Percentiles rank a stretch among this genome's conserved stretches.
Evolutionary conservation across 1,284 basidiomycete genomes (phyloP).

Genomic region (Cerioporus squamosus): DNA sequence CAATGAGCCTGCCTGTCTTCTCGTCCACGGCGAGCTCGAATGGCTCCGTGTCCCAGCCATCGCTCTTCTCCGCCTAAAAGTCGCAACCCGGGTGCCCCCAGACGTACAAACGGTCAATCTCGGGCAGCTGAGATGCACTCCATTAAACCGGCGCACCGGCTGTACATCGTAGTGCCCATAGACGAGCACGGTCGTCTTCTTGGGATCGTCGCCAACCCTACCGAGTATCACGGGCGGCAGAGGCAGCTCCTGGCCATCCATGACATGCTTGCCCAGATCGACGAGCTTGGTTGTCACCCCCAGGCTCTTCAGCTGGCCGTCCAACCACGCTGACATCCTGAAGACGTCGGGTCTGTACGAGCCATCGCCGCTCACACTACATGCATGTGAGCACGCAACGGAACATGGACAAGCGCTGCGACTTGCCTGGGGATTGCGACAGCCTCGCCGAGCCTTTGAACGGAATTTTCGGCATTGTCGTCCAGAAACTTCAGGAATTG

Average conservation of each 20-base stretch:
- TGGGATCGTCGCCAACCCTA: conserved; percentile 80
- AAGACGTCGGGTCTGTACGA: conserved; percentile 77
- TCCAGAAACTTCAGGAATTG: conserved; percentile 70
- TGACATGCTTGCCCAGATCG: conserved; percentile 80
- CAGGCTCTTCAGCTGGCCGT: conserved; percentile 70
- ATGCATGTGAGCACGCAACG: neutral
- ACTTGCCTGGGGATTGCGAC: conserved; percentile 86
- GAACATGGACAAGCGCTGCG: too few relatives aligned
- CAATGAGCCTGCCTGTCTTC: conserved; percentile 77
- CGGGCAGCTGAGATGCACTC: neutral
- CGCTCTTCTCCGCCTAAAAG: conserved; percentile 66
- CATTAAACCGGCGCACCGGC: conserved; percentile 56
- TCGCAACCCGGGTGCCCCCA: neutral
- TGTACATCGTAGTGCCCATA: conserved; percentile 94
- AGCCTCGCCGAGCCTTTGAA: conserved; percentile 80
- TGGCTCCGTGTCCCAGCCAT: conserved; percentile 93
- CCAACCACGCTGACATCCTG: conserved; percentile 84
- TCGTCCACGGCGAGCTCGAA: conserved; percentile 80
- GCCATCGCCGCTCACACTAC: conserved; percentile 71
- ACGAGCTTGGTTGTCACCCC: conserved; percentile 78
- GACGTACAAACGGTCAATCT: too few relatives aligned
- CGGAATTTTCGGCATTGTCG: conserved; percentile 72
- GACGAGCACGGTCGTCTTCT: conserved; percentile 90
- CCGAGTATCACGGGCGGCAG: conserved; percentile 92
- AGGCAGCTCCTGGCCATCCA: conserved; percentile 80